Percentiles rank a stretch among this genome's conserved stretches.
phyloP scores from a whole-genome alignment of 2,329 filamentous ascomycete genomes.

The Penicillium sp. region DNA sequence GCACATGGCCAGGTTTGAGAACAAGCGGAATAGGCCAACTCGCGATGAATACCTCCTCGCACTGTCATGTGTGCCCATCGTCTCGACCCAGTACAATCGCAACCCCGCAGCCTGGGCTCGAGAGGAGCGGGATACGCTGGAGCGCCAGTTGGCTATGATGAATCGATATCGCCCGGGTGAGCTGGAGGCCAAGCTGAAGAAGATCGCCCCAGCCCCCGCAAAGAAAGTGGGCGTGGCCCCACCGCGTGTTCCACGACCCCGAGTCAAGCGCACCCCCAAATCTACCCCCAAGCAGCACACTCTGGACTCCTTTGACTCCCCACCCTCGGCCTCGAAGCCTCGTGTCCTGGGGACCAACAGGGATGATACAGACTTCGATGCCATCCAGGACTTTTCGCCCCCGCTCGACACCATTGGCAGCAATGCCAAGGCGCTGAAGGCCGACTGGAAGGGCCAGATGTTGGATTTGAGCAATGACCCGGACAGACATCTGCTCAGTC shows the following conservation, averaged over 20 bases:
- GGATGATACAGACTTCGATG: constrained; percentile 75
- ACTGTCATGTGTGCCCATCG: constrained; percentile 42
- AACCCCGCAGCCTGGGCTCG: constrained; percentile 43
- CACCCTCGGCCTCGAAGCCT: constrained; percentile 38
- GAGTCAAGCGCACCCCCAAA: constrained; percentile 39
- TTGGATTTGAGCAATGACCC: constrained; percentile 71
- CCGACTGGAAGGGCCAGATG: constrained; percentile 78
- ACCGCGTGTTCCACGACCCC: constrained; percentile 29
- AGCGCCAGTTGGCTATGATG: constrained; percentile 40
- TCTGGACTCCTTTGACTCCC: constrained; percentile 36
- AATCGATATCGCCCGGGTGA: constrained; percentile 34
- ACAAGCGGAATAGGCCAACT: constrained; percentile 41
- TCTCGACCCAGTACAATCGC: constrained; percentile 41
- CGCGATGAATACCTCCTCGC: constrained; percentile 43
- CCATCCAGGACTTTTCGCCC: constrained; percentile 68
- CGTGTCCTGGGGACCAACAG: constrained; percentile 56
- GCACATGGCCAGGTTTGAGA: constrained; percentile 40
- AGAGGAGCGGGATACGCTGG: constrained; percentile 39
- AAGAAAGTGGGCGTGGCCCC: constrained; percentile 27
- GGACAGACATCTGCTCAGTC: constrained; percentile 64
- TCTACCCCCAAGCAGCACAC: constrained; percentile 39
- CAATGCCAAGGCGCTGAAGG: constrained; percentile 67
- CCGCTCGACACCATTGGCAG: constrained; percentile 60
- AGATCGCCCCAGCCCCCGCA: constrained; percentile 37
- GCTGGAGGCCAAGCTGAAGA: constrained; percentile 35